phyloP scores from a whole-genome alignment of 768 basidiomycete species.

The Suillus lakei region DNA sequence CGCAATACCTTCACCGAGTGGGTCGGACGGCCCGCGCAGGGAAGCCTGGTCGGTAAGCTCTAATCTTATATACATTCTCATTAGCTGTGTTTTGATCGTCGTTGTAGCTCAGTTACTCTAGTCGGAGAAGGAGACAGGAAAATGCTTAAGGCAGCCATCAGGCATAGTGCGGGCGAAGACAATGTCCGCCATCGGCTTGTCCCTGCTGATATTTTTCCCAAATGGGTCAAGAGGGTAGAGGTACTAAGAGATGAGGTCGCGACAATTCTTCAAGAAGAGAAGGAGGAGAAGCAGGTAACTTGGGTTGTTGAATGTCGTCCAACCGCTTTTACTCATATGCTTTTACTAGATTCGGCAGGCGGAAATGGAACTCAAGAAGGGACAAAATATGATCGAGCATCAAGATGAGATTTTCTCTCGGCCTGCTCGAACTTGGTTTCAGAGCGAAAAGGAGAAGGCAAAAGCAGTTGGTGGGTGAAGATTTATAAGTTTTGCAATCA shows the following conservation, averaged over 20 bases:
- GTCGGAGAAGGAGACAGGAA: conserved; percentile 97
- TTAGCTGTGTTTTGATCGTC: conserved; percentile 12
- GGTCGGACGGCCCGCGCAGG: conserved; percentile 98
- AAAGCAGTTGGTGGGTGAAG: conserved; percentile 70
- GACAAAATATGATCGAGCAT: conserved; percentile 94
- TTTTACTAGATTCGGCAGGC: conserved; percentile 73
- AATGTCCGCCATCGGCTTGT: conserved; percentile 89
- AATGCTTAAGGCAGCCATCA: conserved; percentile 95
- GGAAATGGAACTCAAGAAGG: conserved; percentile 96
- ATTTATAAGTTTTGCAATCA: conserved; percentile 9
- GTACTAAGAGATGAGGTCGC: conserved; percentile 76
- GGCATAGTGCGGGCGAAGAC: conserved; percentile 78
- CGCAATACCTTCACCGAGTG: conserved; percentile 96
- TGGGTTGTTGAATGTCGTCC: conserved; percentile 1
- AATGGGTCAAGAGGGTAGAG: conserved; percentile 73
- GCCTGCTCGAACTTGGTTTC: conserved; percentile 99
- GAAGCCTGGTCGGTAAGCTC: conserved; percentile 80
- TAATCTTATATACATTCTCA: conserved; percentile 2
- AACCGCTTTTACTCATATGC: conserved; percentile 16
- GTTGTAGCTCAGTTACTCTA: conserved; percentile 82
- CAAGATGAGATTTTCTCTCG: conserved; percentile 90
- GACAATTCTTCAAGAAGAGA: conserved; percentile 86
- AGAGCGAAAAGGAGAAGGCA: conserved; percentile 81
- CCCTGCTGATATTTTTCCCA: conserved; percentile 71
- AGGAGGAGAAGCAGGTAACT: conserved; percentile 88